phyloP scores from a whole-genome alignment of 257 asterid genomes.

The Thymus quinquecostatus region DNA sequence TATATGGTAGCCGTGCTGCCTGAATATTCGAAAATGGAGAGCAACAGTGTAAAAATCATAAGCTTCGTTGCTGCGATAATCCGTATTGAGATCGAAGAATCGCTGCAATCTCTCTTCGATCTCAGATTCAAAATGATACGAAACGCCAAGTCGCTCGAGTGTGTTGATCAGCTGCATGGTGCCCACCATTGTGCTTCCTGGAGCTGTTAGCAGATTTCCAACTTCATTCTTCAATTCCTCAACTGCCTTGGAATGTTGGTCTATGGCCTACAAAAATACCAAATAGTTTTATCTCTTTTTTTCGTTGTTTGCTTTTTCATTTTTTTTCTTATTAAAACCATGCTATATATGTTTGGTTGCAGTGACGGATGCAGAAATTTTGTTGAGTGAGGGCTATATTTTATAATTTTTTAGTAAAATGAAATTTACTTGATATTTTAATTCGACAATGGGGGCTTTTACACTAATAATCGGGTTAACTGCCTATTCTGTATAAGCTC shows the following conservation, averaged over 20 bases:
- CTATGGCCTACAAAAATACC: neutral
- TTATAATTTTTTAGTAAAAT: no score
- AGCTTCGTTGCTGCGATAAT: neutral
- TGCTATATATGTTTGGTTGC: no score
- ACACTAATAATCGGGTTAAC: no score
- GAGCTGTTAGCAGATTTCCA: conserved; percentile 2
- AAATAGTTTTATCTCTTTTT: no score
- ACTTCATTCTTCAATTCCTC: conserved; percentile 26
- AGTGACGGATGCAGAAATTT: no score
- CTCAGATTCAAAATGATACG: conserved; percentile 30
- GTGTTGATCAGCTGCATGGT: conserved; percentile 23
- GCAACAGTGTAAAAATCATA: conserved; percentile 25
- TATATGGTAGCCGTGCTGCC: conserved; percentile 19
- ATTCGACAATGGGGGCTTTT: no score
- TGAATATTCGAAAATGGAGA: conserved; percentile 22
- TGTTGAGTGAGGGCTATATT: no score
- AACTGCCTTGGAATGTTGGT: neutral
- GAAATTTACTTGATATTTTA: no score
- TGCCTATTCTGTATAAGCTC: no score
- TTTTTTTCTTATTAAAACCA: no score
- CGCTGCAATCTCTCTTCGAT: conserved; percentile 18
- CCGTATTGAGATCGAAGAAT: neutral
- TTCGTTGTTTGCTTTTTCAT: no score
- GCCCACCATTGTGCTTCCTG: neutral
- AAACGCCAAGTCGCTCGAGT: conserved; percentile 18